Conservation (phyloP, 768 basidiomycete genomes). For the Russula emetica region DNA sequence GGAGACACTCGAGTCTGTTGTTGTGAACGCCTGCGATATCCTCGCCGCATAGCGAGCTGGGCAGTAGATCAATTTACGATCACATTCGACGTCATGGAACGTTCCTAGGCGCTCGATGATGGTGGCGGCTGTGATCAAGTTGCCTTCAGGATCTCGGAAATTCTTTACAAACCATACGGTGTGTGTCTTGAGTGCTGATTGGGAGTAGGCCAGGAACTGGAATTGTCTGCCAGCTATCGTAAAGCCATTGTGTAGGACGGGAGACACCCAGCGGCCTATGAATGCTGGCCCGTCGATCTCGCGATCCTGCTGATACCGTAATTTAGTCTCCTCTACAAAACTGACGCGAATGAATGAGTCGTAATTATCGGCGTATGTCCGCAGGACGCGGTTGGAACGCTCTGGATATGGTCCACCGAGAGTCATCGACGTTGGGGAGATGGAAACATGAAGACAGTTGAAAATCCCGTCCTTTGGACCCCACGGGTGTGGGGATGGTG, state of each 20-base stretch:
- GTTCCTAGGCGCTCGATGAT: slow-evolving; percentile 56
- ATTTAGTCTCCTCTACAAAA: slow-evolving; percentile 55
- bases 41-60: slow-evolving; percentile 70
- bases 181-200: slow-evolving; percentile 61
- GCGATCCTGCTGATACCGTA: slow-evolving; percentile 52
- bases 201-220: slow-evolving; percentile 66
- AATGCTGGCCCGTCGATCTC: slow-evolving; percentile 53
- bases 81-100: slow-evolving; percentile 47
- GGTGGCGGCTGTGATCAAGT: slow-evolving; percentile 37
- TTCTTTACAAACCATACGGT: slow-evolving; percentile 60
- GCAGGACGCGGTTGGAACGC: slow-evolving; percentile 58
- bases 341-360: slow-evolving; percentile 58
- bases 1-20: slow-evolving; percentile 58
- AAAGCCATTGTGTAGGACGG: slow-evolving; percentile 45
- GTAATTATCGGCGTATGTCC: slow-evolving; percentile 45
- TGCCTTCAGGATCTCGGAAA: slow-evolving; percentile 39
- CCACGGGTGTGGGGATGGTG: neutral
- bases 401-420: slow-evolving; percentile 55
- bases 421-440: slow-evolving; percentile 53
- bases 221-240: slow-evolving; percentile 52
- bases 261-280: slow-evolving; percentile 46
- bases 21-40: slow-evolving; percentile 69
- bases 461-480: slow-evolving; percentile 33
- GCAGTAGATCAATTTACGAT: slow-evolving; percentile 48
- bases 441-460: slow-evolving; percentile 43